These are phyloP conservation scores for Talaromyces sp. DNA, from an alignment of 2,329 filamentous ascomycete species.

Conservation along the genomic window DNA sequence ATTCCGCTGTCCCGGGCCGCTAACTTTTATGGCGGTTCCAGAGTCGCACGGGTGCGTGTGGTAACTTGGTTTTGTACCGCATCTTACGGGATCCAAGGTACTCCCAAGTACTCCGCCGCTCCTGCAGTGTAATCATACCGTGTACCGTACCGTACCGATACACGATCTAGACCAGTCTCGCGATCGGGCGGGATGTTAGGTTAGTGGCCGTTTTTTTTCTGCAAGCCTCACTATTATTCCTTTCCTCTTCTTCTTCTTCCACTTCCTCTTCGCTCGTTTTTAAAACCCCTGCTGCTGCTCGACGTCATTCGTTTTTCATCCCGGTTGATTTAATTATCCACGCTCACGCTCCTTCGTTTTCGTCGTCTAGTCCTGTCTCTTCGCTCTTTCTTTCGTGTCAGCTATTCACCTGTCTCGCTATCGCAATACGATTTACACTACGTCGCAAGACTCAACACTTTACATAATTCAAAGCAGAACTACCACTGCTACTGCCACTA, in stretches of 20 bases:
- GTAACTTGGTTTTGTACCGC: too few species aligned
- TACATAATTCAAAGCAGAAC: neutral
- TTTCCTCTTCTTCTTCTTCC: conserved; percentile 13
- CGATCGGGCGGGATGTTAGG: neutral
- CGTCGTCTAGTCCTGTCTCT: neutral
- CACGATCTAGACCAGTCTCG: neutral
- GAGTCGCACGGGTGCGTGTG: neutral
- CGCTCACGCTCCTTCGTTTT: neutral
- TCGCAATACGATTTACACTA: neutral
- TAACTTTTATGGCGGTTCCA: neutral
- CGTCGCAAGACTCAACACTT: neutral
- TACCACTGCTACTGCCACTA: neutral
- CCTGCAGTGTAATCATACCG: neutral
- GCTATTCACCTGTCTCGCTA: neutral
- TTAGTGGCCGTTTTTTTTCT: conserved; percentile 14
- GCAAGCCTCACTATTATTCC: conserved; percentile 17
- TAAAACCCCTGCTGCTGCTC: neutral
- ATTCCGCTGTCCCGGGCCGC: neutral
- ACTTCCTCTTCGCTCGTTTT: neutral
- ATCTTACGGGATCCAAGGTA: neutral
- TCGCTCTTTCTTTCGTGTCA: neutral
- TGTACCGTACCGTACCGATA: neutral
- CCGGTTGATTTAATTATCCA: neutral
- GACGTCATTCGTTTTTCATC: neutral
- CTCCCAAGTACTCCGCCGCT: neutral